Percentiles rank a stretch among this genome's conserved stretches.
Conservation (phyloP, 2,329 filamentous ascomycete species). For the Cladobotryum mycophilum region DNA sequence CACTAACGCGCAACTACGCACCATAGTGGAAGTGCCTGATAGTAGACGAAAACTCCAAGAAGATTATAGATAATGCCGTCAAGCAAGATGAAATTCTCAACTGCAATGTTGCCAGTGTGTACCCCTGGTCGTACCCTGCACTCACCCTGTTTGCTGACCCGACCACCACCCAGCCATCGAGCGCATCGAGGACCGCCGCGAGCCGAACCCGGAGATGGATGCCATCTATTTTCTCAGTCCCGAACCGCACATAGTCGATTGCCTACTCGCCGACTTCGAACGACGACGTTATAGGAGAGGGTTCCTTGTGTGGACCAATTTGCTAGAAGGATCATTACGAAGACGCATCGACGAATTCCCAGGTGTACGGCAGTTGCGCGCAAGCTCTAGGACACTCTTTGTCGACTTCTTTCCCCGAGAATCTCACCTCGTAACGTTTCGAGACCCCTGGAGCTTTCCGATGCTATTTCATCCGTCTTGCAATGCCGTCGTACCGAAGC, state of each 20-base stretch:
- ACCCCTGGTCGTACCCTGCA: background rate
- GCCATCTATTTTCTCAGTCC: conserved; percentile 89
- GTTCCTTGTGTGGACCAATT: conserved; percentile 78
- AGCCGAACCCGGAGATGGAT: conserved; percentile 82
- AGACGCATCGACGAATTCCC: conserved; percentile 68
- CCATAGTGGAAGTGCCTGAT: conserved; percentile 92
- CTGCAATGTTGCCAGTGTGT: conserved; percentile 87
- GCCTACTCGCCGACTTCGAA: conserved; percentile 87
- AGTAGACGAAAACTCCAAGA: conserved; percentile 75
- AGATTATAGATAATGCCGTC: conserved; percentile 82
- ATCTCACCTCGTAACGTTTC: conserved; percentile 83
- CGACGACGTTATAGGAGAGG: conserved; percentile 71
- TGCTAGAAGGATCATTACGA: conserved; percentile 64
- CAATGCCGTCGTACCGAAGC: conserved; percentile 72
- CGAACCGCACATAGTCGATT: conserved; percentile 83
- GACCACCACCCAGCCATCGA: conserved; percentile 68
- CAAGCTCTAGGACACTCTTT: conserved; percentile 74
- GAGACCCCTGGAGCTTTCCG: conserved; percentile 94
- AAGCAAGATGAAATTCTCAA: conserved; percentile 97
- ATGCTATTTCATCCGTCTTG: conserved; percentile 86
- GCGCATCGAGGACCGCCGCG: conserved; percentile 79
- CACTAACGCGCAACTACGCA: conserved; percentile 1
- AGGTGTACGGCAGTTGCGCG: conserved; percentile 65
- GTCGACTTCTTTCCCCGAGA: conserved; percentile 88
- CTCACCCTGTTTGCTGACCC: conserved; percentile 5